Percentiles rank a stretch among this genome's conserved stretches.
Evolutionary conservation across 352 stramenopile species (phyloP).

Genomic region (Globisporangium heterothallicum): DNA sequence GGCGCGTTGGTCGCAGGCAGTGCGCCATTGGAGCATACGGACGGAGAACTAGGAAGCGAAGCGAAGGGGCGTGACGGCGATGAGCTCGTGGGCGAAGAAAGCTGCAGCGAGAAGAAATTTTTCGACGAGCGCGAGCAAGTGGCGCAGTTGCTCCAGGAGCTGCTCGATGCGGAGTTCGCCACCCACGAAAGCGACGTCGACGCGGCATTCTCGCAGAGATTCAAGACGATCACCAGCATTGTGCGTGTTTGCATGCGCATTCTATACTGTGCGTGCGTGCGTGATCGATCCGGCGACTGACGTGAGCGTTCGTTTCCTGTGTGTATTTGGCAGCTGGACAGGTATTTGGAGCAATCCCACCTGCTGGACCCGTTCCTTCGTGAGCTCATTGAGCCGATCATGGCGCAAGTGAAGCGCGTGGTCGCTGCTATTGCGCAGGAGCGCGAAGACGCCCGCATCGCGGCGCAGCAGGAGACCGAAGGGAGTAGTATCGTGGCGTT

Average conservation of each 20-base stretch:
- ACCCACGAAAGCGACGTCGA: slow-evolving; percentile 39
- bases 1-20: no score
- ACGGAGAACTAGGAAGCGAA: no score
- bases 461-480: neutral
- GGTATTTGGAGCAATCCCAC: slow-evolving; percentile 86
- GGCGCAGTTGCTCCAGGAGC: slow-evolving; percentile 26
- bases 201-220: slow-evolving; percentile 30
- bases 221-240: slow-evolving; percentile 39
- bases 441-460: slow-evolving; percentile 5
- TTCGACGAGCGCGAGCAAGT: slow-evolving; percentile 61
- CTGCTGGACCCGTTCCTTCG: slow-evolving; percentile 88
- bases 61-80: neutral
- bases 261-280: neutral
- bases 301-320: slow-evolving; percentile 8
- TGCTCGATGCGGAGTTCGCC: slow-evolving; percentile 24
- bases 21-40: no score
- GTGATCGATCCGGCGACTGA: no score
- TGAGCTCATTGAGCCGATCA: slow-evolving; percentile 57
- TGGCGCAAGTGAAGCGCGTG: slow-evolving; percentile 60
- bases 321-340: slow-evolving; percentile 49
- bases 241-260: slow-evolving; percentile 26
- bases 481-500: slow-evolving; percentile 36
- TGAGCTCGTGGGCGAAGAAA: slow-evolving; percentile 10
- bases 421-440: slow-evolving; percentile 37
- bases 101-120: slow-evolving; percentile 45